Evolutionary conservation across 2,329 filamentous ascomycete genomes (phyloP), one percentile per base, ranked within the genome.

Genomic region (Colletotrichum agaves): DNA sequence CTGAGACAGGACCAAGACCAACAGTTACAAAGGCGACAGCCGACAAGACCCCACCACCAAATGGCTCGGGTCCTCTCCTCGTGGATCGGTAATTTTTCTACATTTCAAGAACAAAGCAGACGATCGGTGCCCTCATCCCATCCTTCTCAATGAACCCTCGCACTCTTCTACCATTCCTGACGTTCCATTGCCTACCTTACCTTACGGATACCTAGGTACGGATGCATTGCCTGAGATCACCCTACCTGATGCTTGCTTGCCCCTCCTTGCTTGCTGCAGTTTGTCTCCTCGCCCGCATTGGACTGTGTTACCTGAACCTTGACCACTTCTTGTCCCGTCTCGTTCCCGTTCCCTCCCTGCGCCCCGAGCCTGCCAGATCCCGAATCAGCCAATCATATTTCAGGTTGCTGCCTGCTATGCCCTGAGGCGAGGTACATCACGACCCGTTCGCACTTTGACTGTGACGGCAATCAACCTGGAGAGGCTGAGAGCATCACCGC

Each of bases 401-500:
- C 35, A 11, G 46, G 39, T 35, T 21, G 27, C 43, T 61, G 31
- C 27, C 60, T 63, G 60, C 37, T 27, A 55, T 13, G 33, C 35
- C 43, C 37, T 46, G 35, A 52, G n/a, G 37, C 55, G 19, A 46
- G 46, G 37, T 46, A 35, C 50, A 53, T 33, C 50, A n/a, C 41
- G n/a, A 13, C 35, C 35, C 13, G 35, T 37, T 37, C 10, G 35
- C 47, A 52, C 27, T 10, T 13, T 52, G 17, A 27, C 47, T 62
- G 63, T 41, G 62, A 61, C 63, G 57, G 33, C 57, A 41, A 39
- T 39, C 47, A 55, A 61, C 39, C 41, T 17, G 15, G 12, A 52
- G 27, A 58, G 46, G 52, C 31, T 41, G 44, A 46, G 52, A 63
- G 60, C 64, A 53, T 64, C 64, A 53, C 65, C 65, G 49, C 41